Evolutionary conservation across 148 eudicot species (phyloP), one percentile per base, ranked within the genome.

Genomic region (Cornus controversa): DNA sequence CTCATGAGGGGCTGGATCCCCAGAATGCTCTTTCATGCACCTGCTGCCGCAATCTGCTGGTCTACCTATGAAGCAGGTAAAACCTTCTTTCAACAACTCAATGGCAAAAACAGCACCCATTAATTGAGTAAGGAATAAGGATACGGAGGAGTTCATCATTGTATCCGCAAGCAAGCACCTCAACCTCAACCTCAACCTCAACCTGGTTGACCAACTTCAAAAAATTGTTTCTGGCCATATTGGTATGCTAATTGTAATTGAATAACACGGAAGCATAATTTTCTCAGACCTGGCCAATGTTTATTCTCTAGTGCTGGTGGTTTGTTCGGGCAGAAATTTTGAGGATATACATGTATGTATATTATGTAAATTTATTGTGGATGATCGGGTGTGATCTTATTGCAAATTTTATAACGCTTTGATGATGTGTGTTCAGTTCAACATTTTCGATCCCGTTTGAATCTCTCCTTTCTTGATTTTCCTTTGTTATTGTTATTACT

Each of bases 11-110:
- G 91, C 0, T 84, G 87, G 91, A 53, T 79, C 11, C 89, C 91
- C 11, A 78, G 91, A 66, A 86, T 86, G 85, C 84, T 88, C 42
- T 86, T 88, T 66, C 91, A 88, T 64, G 89, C 91, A 37, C 91
- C 89, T 24, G 91, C 86, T 70, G 91, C 91, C 10, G 87, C 91
- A 34, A 88, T 88, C 24, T 88, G 87, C 78, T 88, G 89, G 86
- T 86, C 89, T 9, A 84, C 91, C 20, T 88, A 88, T 73, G 91
- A 88, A 82, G 84, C 90, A 7, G 88, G 72, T 13, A 87, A 87
- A 80, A 71, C 83, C 31, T 81, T 85, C 70, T 87, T 87, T 69
- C 88, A 80, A 57, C 70, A 75, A 60, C 72, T 71, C 67, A 83
- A 83, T 80, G 79, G 73, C 25, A 53, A 83, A 72, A 80, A 82